Base-by-base conservation (phyloP, 768 basidiomycete species). In the Rhodotorula paludigena region DNA sequence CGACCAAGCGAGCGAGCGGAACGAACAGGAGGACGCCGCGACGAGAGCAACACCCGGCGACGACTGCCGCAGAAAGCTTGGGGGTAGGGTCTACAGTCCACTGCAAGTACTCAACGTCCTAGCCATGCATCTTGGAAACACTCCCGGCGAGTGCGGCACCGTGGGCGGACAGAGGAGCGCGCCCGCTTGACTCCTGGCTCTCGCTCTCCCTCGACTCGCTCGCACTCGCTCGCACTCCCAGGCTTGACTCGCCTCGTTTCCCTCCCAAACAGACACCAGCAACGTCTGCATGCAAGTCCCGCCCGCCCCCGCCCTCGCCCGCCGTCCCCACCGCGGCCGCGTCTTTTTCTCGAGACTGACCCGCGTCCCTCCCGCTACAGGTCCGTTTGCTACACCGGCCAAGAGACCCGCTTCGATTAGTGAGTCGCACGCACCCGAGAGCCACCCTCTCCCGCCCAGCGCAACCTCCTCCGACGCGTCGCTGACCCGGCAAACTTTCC, bases 321-420 rank as follows among this genome's bases (percentile, higher is more conserved):
- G 18, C 44, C 20, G 38, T 8, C 33, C 25, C n/a, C 30, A 21
- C 41, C 4, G 16, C 36, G 35, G 5, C 16, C 30, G 9, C 25
- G 41, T 20, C 41, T 23, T 28, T 30, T 44, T 53, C 39, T n/a
- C n/a, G n/a, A n/a, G 53, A 61, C 32, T 25, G 30, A 5, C 21
- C 39, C 10, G 3, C 38, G 8, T 25, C 47, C n/a, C 15, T 10
- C 61, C 5, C 47, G n/a, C 63, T 42, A 21, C 57, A 65, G 64
- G 64, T 47, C 54, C 35, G 64, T 53, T 47, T 23, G 15, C 25
- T 55, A 39, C 38, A 33, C 18, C 23, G 54, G 54, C 28, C 33
- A 25, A 48, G 52, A 63, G 33, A 68, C 61, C 47, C 66, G 66
- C 57, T 21, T 38, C 44, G 66, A 68, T 39, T 68, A 68, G 66